Evolutionary conservation across 495 filamentous ascomycete genomes (phyloP).

Genomic region (Jackrogersella multiformis): DNA sequence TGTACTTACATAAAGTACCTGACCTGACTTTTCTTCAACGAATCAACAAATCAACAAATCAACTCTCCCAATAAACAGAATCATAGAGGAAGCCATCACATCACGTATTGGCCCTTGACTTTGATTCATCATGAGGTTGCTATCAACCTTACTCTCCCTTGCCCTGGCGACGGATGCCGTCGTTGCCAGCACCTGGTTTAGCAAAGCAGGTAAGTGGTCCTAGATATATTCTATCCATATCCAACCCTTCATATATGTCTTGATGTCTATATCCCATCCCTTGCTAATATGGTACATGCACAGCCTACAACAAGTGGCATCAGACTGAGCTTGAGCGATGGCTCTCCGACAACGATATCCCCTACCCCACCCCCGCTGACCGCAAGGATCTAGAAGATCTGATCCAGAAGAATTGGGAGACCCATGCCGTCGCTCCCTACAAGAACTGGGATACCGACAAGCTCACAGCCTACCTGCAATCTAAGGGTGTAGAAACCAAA

Average conservation of each 20-base stretch:
- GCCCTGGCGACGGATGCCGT: slow-evolving; percentile 74
- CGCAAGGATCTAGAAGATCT: slow-evolving; percentile 84
- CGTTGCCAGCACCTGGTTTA: slow-evolving; percentile 80
- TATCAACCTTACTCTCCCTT: slow-evolving; percentile 72
- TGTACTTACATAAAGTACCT: not conserved
- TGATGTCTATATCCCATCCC: not conserved
- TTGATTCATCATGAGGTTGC: slow-evolving; percentile 73
- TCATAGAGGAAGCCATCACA: not conserved
- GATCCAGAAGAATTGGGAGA: slow-evolving; percentile 89
- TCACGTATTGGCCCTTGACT: not conserved
- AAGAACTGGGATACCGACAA: slow-evolving; percentile 73
- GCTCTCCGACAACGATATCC: slow-evolving; percentile 93
- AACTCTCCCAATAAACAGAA: not conserved
- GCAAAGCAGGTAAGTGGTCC: slow-evolving; percentile 74
- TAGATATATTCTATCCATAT: not conserved
- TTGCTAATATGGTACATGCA: slow-evolving; percentile 22
- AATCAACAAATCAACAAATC: not conserved
- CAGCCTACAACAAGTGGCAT: slow-evolving; percentile 99
- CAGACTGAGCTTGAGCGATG: slow-evolving; percentile 97
- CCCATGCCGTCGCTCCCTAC: slow-evolving; percentile 72
- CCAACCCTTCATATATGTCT: not conserved
- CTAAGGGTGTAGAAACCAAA: slow-evolving; percentile 74
- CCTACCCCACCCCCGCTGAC: slow-evolving; percentile 84
- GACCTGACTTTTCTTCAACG: not conserved
- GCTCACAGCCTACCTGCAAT: slow-evolving; percentile 70